Evolutionary conservation across 2,329 filamentous ascomycete species (phyloP), one percentile per base, ranked within the genome.

Genomic region (Fusarium bulbicola): DNA sequence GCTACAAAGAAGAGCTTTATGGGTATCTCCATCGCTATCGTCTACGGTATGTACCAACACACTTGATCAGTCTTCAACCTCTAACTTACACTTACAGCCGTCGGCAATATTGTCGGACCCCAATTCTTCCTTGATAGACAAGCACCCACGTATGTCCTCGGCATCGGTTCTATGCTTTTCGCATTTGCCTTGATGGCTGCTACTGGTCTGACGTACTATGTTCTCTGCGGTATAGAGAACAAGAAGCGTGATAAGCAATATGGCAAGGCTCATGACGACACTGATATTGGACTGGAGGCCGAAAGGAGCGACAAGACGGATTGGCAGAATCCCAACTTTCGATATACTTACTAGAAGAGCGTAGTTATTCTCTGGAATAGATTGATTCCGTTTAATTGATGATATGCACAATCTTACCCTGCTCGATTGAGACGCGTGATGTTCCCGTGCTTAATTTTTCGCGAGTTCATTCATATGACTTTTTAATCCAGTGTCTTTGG

Each of bases 1-100:
- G 73, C 76, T 1, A 80, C 79, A 1, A 81, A 81, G 40, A 81
- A 81, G 70, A 77, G 75, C 4, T 80, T 80, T 11, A 75, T 79
- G 68, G 74, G 72, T 2, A 61, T 78, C 7, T 79, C 79, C 0
- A 69, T 81, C 6, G 80, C 80, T 1, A 68, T 80, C 0, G 64
- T 78, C 7, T 81, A 81, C 14, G 75, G 75, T 73, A 52, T 24
- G 68, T 43, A 1, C 13, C 3, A 16, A 18, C 34, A 10, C 8
- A 9, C 16, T 18, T 18, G 3, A 36, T 18, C 34, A 36, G 15
- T 18, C 1, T 36, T 10, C 15, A 18, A 0, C 8, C 34, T 10
- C 34, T 36, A 0, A 36, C 34, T 36, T 36, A 36, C 34, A 36
- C 8, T 36, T 36, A 36, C 15, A 36, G 34, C 34, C 3, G 47